These are phyloP conservation scores for Parastagonospora avenae DNA, from an alignment of 2,329 filamentous ascomycete genomes.

Conservation along the genomic window DNA sequence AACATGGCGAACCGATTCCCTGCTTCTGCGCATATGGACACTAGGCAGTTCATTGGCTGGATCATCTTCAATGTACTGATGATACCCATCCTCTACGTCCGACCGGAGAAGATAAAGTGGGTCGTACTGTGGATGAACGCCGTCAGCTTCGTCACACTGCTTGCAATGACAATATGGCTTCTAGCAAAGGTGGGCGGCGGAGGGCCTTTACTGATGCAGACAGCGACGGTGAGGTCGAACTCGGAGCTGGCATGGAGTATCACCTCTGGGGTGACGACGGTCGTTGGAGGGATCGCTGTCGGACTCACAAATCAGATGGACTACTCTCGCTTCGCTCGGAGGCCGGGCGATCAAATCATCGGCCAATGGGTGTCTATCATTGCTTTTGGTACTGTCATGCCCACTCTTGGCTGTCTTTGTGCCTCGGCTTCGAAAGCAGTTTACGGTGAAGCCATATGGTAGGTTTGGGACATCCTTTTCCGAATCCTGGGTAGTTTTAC, in stretches of 20 bases:
- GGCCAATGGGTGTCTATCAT: constrained; percentile 49
- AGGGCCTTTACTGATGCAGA: constrained; percentile 33
- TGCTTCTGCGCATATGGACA: constrained; percentile 41
- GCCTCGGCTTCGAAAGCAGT: constrained; percentile 39
- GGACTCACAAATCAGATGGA: constrained; percentile 30
- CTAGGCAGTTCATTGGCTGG: constrained; percentile 43
- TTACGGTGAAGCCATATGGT: constrained; percentile 47
- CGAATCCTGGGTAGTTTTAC: no score
- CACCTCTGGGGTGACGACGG: constrained; percentile 45
- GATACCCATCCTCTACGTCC: constrained; percentile 51
- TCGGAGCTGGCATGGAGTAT: constrained; percentile 44
- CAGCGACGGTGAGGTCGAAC: constrained; percentile 2
- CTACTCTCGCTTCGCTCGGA: constrained; percentile 51
- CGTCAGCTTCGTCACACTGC: constrained; percentile 38
- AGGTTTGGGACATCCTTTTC: no score
- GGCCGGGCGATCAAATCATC: constrained; percentile 49
- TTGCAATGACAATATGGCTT: constrained; percentile 41
- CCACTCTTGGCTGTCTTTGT: constrained; percentile 48
- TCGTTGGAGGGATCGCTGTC: constrained; percentile 17
- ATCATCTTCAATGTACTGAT: constrained; percentile 46
- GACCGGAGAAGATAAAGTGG: constrained; percentile 49
- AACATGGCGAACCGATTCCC: constrained; percentile 44
- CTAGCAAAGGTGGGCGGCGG: constrained; percentile 39
- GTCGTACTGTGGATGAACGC: constrained; percentile 34
- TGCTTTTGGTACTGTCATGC: constrained; percentile 48